Evolutionary conservation across 305 asterid genomes (phyloP), one percentile per base, ranked within the genome.

Genomic region (Fraxinus baroniana): DNA sequence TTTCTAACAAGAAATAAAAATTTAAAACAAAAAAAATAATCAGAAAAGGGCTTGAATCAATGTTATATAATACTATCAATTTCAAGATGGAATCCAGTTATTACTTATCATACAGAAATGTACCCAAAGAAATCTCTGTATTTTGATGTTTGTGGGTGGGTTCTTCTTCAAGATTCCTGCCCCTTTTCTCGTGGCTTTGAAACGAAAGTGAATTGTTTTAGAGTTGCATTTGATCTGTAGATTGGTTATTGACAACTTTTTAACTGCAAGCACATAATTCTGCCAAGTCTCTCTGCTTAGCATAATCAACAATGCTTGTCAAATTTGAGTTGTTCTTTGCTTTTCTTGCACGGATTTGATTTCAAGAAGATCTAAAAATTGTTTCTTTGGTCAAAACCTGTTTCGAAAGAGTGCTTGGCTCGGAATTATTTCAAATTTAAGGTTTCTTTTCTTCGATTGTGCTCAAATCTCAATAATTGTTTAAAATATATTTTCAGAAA

Each of bases 1-100:
- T 90, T 55, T 86, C 93, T 89, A 87, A 73, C 12, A 28, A 62
- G 57, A 78, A 44, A 0, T 13, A 74, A 12, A 35, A 35, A 35
- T 35, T 33, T 32, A 3, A 28, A 28, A 28, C 9, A 62, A 75
- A 83, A 17, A 22, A 49, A 13, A 73, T 30, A 78, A 13, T 18
- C 3, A 66, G n/a, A 66, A 66, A 66, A 26, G 17, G 18, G 36
- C 3, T 57, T 37, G 17, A 72, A 37, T 79, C 52, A 72, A 30
- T 37, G 73, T 70, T 24, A 44, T 0, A 70, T 44, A 64, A 24
- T 78, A 39, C 20, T 13, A 60, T 9, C 10, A 3, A 66, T 35
- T 60, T 83, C 35, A 70, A 79, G 74, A 81, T 78, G 82, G 85
- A 81, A 36, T 78, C 74, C 52, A 9, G 36, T 0, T 72, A 30